phyloP scores from a whole-genome alignment of 2,329 filamentous ascomycete species.

The Apiospora hydei region DNA sequence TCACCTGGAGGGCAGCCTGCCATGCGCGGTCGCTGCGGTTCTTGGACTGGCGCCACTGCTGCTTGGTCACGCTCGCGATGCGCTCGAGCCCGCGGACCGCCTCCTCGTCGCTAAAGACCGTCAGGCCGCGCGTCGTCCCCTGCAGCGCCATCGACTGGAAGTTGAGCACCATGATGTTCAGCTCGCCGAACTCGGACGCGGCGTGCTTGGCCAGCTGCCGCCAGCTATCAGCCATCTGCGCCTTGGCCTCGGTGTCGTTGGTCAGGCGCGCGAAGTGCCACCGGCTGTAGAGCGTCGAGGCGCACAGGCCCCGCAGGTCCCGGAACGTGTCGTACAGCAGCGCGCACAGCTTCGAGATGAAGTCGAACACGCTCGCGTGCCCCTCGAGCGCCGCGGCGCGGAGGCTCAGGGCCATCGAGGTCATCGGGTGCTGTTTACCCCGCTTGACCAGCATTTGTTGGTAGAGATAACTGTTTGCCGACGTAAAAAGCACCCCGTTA shows the following conservation, averaged over 20 bases:
- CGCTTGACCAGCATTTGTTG: slow-evolving; percentile 1
- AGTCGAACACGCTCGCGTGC: background rate
- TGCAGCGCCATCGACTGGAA: slow-evolving; percentile 16
- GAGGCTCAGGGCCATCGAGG: background rate
- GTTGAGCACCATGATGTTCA: background rate
- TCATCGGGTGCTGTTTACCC: background rate
- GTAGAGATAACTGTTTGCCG: background rate
- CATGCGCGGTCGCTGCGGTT: background rate
- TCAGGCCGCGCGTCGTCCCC: background rate
- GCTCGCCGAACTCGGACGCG: background rate
- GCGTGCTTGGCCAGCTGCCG: slow-evolving; percentile 9
- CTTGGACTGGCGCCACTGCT: background rate
- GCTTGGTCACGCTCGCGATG: background rate
- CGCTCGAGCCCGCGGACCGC: background rate
- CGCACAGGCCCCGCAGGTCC: slow-evolving; percentile 4
- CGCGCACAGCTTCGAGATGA: slow-evolving; percentile 14
- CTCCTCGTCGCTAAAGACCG: background rate
- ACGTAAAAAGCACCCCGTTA: background rate
- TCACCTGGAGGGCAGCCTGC: background rate
- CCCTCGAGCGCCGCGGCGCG: slow-evolving; percentile 11
- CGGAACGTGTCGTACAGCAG: slow-evolving; percentile 21
- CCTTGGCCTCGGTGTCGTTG: background rate
- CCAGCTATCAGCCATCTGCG: slow-evolving; percentile 4
- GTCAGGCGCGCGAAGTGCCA: background rate
- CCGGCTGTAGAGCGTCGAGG: slow-evolving; percentile 9